Conservation (phyloP, 768 basidiomycete genomes). For the Termitomyces sp. region DNA sequence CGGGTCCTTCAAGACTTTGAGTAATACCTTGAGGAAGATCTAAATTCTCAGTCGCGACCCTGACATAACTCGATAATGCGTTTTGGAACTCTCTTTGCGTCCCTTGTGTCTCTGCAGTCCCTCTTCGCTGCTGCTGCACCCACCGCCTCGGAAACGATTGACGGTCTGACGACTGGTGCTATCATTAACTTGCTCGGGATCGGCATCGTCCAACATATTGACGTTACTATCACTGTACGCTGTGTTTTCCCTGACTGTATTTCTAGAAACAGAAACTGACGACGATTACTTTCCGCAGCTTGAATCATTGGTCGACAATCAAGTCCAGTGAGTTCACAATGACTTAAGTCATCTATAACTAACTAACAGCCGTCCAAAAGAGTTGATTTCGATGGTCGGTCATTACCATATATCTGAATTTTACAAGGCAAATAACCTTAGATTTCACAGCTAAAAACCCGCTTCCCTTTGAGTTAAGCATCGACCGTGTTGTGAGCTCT, state of each 20-base stretch:
- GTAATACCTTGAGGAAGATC: background rate
- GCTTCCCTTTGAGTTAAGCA: slow-evolving; percentile 37
- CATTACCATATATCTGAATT: background rate
- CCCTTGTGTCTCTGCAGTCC: slow-evolving; percentile 19
- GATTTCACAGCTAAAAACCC: slow-evolving; percentile 31
- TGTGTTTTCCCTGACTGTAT: background rate
- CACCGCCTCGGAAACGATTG: slow-evolving; percentile 13
- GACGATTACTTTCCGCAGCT: slow-evolving; percentile 20
- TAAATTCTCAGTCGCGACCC: background rate
- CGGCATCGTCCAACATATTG: slow-evolving; percentile 34
- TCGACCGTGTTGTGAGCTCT: slow-evolving; percentile 34
- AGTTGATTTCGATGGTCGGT: slow-evolving; percentile 30
- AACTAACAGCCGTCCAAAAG: slow-evolving; percentile 9
- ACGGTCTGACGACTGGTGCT: slow-evolving; percentile 23
- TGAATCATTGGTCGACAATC: slow-evolving; percentile 28
- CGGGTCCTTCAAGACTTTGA: background rate
- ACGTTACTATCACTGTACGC: slow-evolving; percentile 31
- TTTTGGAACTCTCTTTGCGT: slow-evolving; percentile 10
- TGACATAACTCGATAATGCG: slow-evolving; percentile 3
- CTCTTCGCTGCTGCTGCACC: slow-evolving; percentile 19
- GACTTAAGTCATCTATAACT: background rate
- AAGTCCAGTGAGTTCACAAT: slow-evolving; percentile 25
- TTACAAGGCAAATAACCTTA: background rate
- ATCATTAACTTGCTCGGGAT: slow-evolving; percentile 35
- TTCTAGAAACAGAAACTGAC: background rate